phyloP scores from a whole-genome alignment of 2,329 filamentous ascomycete species.

The Colletotrichum coccodes region DNA sequence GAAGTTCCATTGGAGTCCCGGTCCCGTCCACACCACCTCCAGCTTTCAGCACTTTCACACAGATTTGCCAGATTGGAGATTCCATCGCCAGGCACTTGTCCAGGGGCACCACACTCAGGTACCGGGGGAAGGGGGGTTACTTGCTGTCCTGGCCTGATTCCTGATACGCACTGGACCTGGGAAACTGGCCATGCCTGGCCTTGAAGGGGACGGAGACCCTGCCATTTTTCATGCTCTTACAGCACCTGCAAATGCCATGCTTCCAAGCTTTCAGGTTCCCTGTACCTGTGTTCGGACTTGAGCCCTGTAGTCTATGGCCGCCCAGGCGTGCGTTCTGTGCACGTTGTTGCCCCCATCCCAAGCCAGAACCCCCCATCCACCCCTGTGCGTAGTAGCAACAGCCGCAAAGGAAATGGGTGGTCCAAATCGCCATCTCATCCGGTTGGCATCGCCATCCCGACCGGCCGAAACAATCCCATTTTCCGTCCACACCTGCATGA shows the following conservation, averaged over 20 bases:
- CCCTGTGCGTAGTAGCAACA: constrained; percentile 16
- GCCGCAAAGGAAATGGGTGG: constrained; percentile 15
- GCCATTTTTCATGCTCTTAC: background rate
- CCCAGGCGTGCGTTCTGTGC: constrained; percentile 2
- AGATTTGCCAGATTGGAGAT: constrained; percentile 9
- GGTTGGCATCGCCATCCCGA: constrained; percentile 17
- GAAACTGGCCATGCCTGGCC: background rate
- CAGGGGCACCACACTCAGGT: background rate
- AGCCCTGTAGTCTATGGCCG: background rate
- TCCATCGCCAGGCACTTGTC: background rate
- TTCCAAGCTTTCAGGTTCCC: background rate
- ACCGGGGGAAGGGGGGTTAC: too few relatives aligned
- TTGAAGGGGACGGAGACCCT: background rate
- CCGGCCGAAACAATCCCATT: constrained; percentile 29
- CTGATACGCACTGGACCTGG: background rate
- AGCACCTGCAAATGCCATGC: background rate
- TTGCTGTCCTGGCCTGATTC: background rate
- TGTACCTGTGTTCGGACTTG: background rate
- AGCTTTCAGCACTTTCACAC: background rate
- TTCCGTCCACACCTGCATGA: constrained; percentile 21
- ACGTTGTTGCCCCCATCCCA: constrained; percentile 1
- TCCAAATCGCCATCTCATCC: constrained; percentile 22
- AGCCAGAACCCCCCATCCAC: background rate
- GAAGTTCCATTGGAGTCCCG: constrained; percentile 7
- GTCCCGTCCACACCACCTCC: constrained; percentile 5